Base-by-base conservation (phyloP, 768 basidiomycete species). In the Kwoniella sp. region DNA sequence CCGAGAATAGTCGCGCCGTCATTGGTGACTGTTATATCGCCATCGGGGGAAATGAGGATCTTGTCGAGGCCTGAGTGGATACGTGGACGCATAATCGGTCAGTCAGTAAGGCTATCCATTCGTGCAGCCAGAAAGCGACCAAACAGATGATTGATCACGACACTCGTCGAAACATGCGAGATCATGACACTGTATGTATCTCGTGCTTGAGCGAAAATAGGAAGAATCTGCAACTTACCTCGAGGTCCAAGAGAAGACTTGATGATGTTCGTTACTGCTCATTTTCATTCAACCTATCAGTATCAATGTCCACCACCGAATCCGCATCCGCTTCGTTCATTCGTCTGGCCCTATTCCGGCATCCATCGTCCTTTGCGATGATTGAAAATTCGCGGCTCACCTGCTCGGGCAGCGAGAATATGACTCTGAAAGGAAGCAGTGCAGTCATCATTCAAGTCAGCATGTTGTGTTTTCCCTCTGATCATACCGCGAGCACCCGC, bases 1-100 rank as follows among this genome's bases (percentile, higher is more conserved):
- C 92, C 87, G 60, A 99, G 84, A 71, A 99, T 99, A 24, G 96
- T 99, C 6, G 96, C 96, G 54, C 96, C 96, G 81, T 99, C 96
- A 81, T 99, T 99, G 15, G 96, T 98, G 37, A 98, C 95, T 30
- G 94, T 98, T 75, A 99, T 98, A 74, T 99, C 96, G 53, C 96
- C 96, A 83, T 98, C 96, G 22, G 94, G 88, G 27, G 79, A 80
- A 65, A 82, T 81, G 62, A 82, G 71, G 72, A 82, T 81, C 74
- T 82, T 82, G 73, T 82, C 81, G 56, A 97, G 86, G 48, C 95
- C 92, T 95, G 55, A 37, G 37, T 37, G 17, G 36, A 40, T n/a
- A n/a, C n/a, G n/a, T n/a, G n/a, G n/a, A n/a, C n/a, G n/a, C n/a
- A n/a, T n/a, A n/a, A n/a, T n/a, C n/a, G n/a, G n/a, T n/a, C n/a